These are phyloP conservation scores for Halophytophthora polymorphica DNA, from an alignment of 352 stramenopile genomes.

Conservation along the genomic window DNA sequence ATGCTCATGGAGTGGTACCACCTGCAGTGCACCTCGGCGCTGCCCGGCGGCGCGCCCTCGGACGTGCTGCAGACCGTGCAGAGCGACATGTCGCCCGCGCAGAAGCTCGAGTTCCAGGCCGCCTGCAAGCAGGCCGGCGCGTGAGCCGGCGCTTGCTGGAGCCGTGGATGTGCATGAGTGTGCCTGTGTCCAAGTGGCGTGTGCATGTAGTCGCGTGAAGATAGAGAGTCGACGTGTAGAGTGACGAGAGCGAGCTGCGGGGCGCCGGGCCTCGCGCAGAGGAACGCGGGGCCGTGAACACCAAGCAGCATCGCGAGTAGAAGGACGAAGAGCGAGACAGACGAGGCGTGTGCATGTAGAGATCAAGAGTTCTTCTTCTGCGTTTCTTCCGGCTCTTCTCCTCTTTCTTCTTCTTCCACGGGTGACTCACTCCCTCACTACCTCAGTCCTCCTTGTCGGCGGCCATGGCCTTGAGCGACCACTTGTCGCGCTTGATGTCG, in stretches of 20 bases:
- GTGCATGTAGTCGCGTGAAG: background rate
- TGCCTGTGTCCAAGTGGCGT: background rate
- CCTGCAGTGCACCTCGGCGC: constrained; percentile 48
- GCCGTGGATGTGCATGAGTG: background rate
- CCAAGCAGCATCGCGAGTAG: too few species aligned
- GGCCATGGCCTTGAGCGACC: constrained; percentile 75
- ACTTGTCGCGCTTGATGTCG: constrained; percentile 86
- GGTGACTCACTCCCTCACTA: background rate
- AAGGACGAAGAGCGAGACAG: background rate
- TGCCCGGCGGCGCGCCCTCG: constrained; percentile 47
- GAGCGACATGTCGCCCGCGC: constrained; percentile 54
- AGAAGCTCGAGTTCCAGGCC: constrained; percentile 52
- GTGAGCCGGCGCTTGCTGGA: background rate
- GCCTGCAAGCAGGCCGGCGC: constrained; percentile 30
- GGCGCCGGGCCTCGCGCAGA: too few species aligned
- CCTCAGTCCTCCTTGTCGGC: constrained; percentile 68
- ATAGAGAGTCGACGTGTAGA: background rate
- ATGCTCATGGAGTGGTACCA: constrained; percentile 89
- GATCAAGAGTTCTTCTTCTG: background rate
- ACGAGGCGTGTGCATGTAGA: background rate
- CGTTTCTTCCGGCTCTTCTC: background rate
- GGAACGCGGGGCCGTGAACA: too few species aligned
- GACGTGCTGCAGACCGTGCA: constrained; percentile 60
- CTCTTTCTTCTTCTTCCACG: background rate
- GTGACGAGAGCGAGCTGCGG: background rate